phyloP scores from a whole-genome alignment of 192 early-diverging fungal species.

The Entomortierella chlamydospora region DNA sequence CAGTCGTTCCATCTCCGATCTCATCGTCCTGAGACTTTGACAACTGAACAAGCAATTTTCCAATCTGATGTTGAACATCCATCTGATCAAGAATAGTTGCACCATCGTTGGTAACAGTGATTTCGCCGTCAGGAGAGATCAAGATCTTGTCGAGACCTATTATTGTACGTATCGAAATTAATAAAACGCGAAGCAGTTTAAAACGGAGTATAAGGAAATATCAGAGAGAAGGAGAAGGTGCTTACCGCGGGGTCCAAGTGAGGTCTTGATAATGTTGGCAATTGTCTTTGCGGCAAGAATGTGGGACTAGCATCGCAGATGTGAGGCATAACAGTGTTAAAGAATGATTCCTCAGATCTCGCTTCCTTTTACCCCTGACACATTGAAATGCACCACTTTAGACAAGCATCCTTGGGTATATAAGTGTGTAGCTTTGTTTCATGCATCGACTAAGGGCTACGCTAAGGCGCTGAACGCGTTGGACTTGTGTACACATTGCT shows the following conservation, averaged over 20 bases:
- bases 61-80: slow-evolving; percentile 99
- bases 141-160: slow-evolving; percentile 98
- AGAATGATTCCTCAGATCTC: background rate
- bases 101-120: slow-evolving; percentile 99
- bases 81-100: slow-evolving; percentile 98
- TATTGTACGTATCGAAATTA: background rate
- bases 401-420: background rate
- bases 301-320: slow-evolving; percentile 78
- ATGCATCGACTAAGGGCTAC: background rate
- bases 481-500: background rate
- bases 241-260: slow-evolving; percentile 94
- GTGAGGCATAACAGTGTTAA: background rate
- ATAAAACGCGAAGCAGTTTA: slow-evolving; percentile 1
- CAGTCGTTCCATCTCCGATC: slow-evolving; percentile 99
- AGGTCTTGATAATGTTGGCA: slow-evolving; percentile 97
- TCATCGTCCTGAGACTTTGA: slow-evolving; percentile 99
- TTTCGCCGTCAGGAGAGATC: slow-evolving; percentile 99
- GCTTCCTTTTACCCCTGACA: background rate
- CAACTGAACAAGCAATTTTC: slow-evolving; percentile 96
- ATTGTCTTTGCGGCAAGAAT: slow-evolving; percentile 98
- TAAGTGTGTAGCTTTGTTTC: background rate
- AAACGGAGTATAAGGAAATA: background rate
- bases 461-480: background rate
- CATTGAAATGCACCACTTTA: background rate
- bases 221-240: background rate